Base-by-base conservation (phyloP, 78 protist genomes). In the Creolimax fragrantissima region DNA sequence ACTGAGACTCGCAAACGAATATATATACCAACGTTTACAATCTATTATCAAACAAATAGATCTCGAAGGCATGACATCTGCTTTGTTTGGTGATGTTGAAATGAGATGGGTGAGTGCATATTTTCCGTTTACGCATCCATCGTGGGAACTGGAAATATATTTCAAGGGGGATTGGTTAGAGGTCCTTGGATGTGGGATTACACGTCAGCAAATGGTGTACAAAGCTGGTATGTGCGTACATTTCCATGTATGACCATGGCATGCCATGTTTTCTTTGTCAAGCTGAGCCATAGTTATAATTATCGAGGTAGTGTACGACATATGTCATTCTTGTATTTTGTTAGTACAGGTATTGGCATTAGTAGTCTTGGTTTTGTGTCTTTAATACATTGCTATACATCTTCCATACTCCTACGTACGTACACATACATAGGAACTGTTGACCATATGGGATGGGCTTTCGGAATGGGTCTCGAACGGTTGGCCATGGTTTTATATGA, bases 391-490 rank as follows among this genome's bases (percentile, higher is more conserved):
- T n/a, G n/a, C n/a, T n/a, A n/a, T n/a, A n/a, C n/a, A n/a, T n/a
- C n/a, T n/a, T n/a, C n/a, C n/a, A n/a, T n/a, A n/a, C n/a, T n/a
- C n/a, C n/a, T n/a, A n/a, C n/a, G n/a, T n/a, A n/a, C n/a, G n/a
- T n/a, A n/a, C n/a, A n/a, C n/a, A n/a, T n/a, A n/a, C 41, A 4
- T 44, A 5, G 95, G 94, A 4, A 3, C 35, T 3, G 85, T 41
- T 0, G 84, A 95, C 41, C 3, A 93, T 5, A 41, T 93, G 45
- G 98, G 96, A 35, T 97, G 97, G 97, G 98, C 98, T 3, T 97
- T 96, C 90, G 98, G 98, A 4, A 84, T 97, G 24, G 98, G 98
- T n/a, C 85, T 97, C 42, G 99, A 97, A 91, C 93, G 99, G 3
- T 47, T 97, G 32, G 99, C 99, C n/a, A 96, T 97, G 98, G 94